Evolutionary conservation across 116 monocot species (phyloP).

Genomic region (Trichopus zeylanicus): DNA sequence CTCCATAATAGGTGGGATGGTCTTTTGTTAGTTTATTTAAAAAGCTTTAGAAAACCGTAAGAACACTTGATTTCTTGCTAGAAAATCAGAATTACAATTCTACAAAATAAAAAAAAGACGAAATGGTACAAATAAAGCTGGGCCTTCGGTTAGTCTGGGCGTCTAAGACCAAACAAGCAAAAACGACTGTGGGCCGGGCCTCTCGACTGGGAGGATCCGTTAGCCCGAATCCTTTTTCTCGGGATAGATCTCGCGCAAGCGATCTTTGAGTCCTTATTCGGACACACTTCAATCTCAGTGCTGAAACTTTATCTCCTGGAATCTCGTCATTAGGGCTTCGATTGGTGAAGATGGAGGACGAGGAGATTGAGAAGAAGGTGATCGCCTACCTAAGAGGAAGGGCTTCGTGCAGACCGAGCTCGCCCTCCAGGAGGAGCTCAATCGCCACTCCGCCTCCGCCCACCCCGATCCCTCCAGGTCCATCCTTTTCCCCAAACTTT

Average conservation of each 20-base stretch:
- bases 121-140: no score
- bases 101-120: no score
- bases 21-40: no score
- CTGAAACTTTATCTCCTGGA: not conserved
- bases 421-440: slow-evolving; percentile 70
- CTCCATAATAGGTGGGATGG: no score
- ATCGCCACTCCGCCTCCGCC: slow-evolving; percentile 19
- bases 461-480: slow-evolving; percentile 41
- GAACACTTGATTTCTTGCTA: no score
- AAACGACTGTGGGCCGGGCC: no score
- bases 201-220: no score
- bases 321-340: not conserved
- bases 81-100: no score
- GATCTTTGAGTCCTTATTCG: not conserved
- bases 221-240: not conserved
- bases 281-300: not conserved
- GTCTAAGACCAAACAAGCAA: no score
- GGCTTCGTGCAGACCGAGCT: slow-evolving; percentile 79
- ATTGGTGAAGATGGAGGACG: slow-evolving; percentile 28
- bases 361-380: slow-evolving; percentile 80
- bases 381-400: slow-evolving; percentile 76
- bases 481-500: slow-evolving; percentile 1
- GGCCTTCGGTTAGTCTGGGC: no score
- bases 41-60: no score
- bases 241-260: not conserved